Evolutionary conservation across 768 basidiomycete genomes (phyloP).

Genomic region (Pseudohyphozyma bogoriensis): DNA sequence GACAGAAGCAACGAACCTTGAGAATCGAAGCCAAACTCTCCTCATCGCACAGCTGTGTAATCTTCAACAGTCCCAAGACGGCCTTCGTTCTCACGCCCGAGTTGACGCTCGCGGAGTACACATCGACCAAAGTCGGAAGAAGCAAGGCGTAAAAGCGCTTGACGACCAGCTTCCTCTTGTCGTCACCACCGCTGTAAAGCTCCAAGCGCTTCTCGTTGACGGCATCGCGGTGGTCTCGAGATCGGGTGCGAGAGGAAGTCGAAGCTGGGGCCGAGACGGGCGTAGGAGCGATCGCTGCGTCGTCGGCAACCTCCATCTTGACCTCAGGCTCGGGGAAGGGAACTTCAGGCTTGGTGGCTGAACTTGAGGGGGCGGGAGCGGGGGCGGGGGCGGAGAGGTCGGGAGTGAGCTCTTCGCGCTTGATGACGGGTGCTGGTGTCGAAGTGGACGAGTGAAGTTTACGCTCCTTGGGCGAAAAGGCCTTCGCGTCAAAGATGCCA

Average conservation of each 20-base stretch:
- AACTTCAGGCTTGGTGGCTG: neutral
- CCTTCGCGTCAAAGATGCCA: constrained; percentile 76
- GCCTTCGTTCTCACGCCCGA: constrained; percentile 80
- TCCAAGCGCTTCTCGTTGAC: constrained; percentile 49
- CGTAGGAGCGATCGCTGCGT: constrained; percentile 32
- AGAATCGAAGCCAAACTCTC: constrained; percentile 67
- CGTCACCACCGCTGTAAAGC: constrained; percentile 38
- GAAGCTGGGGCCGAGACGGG: constrained; percentile 32
- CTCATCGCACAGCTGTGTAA: constrained; percentile 74
- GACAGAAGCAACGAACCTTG: constrained; percentile 48
- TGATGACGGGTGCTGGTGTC: constrained; percentile 10
- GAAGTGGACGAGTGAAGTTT: constrained; percentile 19
- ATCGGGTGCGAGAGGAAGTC: constrained; percentile 37
- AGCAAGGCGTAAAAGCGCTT: constrained; percentile 76
- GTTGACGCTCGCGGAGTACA: constrained; percentile 96
- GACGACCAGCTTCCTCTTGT: constrained; percentile 56
- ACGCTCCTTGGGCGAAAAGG: constrained; percentile 20
- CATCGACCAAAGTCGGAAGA: constrained; percentile 89
- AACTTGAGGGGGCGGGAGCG: constrained; percentile 9
- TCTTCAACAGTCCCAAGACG: constrained; percentile 75
- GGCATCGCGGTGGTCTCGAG: constrained; percentile 8
- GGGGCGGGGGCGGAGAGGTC: neutral
- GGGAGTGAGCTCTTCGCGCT: constrained; percentile 27
- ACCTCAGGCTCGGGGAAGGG: constrained; percentile 8
- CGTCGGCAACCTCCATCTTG: constrained; percentile 24